Base-by-base conservation (phyloP, 176 grass and related monocot species). In the Triticum turgidum region DNA sequence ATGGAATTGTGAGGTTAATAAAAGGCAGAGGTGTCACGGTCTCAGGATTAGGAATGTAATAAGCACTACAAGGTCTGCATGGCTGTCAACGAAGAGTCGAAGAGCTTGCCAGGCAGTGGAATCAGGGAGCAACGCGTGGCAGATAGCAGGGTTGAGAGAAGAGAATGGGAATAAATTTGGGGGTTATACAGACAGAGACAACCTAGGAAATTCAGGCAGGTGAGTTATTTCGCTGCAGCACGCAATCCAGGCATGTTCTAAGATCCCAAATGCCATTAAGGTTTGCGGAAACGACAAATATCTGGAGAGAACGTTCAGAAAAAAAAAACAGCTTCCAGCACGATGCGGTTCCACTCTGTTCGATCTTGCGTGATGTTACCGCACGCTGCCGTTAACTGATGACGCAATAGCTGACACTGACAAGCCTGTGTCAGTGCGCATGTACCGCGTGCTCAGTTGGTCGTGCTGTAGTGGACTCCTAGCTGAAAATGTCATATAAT, bases 381-480 rank as follows among this genome's bases (percentile, higher is more conserved):
- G 54, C 49, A 58, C 18, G 2, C 54, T 21, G 54, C 54, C 17
- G 18, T 58, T 58, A 58, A 0, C 6, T 58, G 0, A 21, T 58
- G 54, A 3, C 2, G 54, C 54, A 58, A 58, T 58, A 20, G 17
- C 18, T 21, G 18, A 58, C 17, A 0, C 0, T 21, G 20, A 59
- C 8, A 7, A 20, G 20, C 56, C 7, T 59, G 17, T 0, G 7
- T 2, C 18, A 21, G 15, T 2, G 6, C 49, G 14, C 49, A 17
- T 0, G 13, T 52, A 0, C 2, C 47, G 4, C 14, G 5, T 0
- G 6, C 54, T 58, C 5, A 3, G 6, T 18, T 0, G 18, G 18
- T 58, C 54, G 0, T 18, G 18, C 56, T 21, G 56, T 21, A 21
- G 56, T 1, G 2, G 56, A 59, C 15, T 52, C 49, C 52, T 25